Conservation (phyloP, 805 yeast genomes). For the Cephaloascus fragrans region DNA sequence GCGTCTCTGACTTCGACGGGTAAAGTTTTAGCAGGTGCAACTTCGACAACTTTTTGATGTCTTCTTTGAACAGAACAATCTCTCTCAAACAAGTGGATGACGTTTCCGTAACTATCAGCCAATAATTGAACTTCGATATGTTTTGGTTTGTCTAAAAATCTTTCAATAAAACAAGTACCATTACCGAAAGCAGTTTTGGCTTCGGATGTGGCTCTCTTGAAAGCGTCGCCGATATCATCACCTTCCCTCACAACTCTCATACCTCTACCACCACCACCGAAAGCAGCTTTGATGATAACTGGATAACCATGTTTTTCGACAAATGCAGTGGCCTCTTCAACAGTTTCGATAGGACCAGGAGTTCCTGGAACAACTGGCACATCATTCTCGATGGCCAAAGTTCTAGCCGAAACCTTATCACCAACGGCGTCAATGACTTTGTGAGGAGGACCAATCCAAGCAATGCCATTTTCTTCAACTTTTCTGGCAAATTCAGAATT, state of each 20-base stretch:
- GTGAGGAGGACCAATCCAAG: conserved; percentile 93
- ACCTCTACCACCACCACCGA: conserved; percentile 99
- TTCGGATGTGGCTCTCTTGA: conserved; percentile 87
- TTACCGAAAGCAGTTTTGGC: conserved; percentile 95
- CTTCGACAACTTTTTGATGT: conserved; percentile 97
- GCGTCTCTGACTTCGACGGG: conserved; percentile 82
- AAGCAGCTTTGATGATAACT: conserved; percentile 96
- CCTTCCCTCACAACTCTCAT: conserved; percentile 98
- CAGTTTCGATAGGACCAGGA: conserved; percentile 85
- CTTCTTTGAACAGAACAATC: conserved; percentile 99
- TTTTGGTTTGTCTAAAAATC: conserved; percentile 91
- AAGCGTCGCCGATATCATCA: conserved; percentile 86
- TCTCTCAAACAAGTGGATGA: conserved; percentile 91
- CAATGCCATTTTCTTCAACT: conserved; percentile 83
- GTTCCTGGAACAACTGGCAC: conserved; percentile 98
- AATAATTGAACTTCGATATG: conserved; percentile 95
- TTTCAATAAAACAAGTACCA: conserved; percentile 96
- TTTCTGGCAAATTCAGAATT: conserved; percentile 90
- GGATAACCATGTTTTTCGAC: conserved; percentile 86
- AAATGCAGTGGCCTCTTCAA: conserved; percentile 69
- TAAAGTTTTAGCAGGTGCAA: conserved; percentile 92
- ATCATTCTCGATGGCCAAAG: conserved; percentile 64
- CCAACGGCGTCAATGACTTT: conserved; percentile 89
- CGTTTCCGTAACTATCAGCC: conserved; percentile 92
- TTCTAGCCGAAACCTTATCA: conserved; percentile 93